A percentile compares a stretch with the other conserved stretches of the same genome.
These are phyloP conservation scores for Mortierella sp. DNA, from an alignment of 371 early-diverging fungal genomes.

Conservation along the genomic window DNA sequence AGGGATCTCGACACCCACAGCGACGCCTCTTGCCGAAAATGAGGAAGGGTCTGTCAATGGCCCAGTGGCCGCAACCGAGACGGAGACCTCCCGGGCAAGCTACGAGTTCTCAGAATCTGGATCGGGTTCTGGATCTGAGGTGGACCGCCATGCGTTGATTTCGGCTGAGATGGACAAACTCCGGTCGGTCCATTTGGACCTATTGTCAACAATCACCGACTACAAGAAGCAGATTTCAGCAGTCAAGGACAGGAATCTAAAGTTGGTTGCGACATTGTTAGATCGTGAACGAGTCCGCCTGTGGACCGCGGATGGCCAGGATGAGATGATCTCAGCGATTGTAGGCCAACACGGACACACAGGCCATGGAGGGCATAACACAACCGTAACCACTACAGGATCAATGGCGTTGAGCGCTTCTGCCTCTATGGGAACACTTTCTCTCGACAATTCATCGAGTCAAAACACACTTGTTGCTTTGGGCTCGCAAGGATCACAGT, in stretches of 20 bases:
- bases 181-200: conserved; percentile 57
- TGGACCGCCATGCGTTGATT: conserved; percentile 67
- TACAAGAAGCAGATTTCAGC: conserved; percentile 51
- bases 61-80: not conserved
- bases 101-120: conserved; percentile 31
- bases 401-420: conserved; percentile 5
- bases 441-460: conserved; percentile 11
- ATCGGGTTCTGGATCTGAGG: conserved; percentile 42
- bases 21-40: conserved; percentile 18
- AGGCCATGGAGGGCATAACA: not conserved
- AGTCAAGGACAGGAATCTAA: conserved; percentile 47
- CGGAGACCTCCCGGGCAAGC: conserved; percentile 21
- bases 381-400: not conserved
- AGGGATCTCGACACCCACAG: conserved; percentile 20
- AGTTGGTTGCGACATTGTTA: conserved; percentile 44
- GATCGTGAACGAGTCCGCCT: conserved; percentile 47
- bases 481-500: too few species aligned
- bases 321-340: conserved; percentile 47
- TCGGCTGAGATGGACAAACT: conserved; percentile 67
- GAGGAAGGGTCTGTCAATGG: conserved; percentile 28
- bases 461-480: too few species aligned
- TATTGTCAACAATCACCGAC: conserved; percentile 46
- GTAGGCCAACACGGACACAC: conserved; percentile 35
- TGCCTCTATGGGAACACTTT: conserved; percentile 11
- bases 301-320: conserved; percentile 51